These are phyloP conservation scores for Thecaphora frezii DNA, from an alignment of 1,284 basidiomycete species.

Conservation along the genomic window DNA sequence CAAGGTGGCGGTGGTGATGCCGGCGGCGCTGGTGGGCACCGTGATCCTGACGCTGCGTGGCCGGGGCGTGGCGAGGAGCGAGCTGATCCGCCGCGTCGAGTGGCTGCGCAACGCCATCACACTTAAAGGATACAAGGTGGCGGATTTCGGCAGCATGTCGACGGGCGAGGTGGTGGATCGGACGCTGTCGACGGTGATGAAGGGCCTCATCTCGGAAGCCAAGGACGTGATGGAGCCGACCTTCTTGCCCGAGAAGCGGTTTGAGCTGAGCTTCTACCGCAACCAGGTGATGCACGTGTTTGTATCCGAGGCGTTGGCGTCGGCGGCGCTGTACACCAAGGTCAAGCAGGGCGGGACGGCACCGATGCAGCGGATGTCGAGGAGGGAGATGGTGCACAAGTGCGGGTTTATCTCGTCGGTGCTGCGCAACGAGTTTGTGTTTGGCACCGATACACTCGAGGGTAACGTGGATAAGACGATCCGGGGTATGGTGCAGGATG, in stretches of 20 bases:
- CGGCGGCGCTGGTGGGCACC: slow-evolving; percentile 58
- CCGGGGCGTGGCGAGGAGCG: slow-evolving; percentile 57
- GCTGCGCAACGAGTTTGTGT: slow-evolving; percentile 60
- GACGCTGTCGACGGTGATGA: slow-evolving; percentile 53
- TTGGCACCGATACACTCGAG: slow-evolving; percentile 54
- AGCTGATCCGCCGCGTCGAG: slow-evolving; percentile 56
- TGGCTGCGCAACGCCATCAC: slow-evolving; percentile 54
- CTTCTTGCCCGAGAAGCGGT: slow-evolving; percentile 54
- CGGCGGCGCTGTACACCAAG: slow-evolving; percentile 54
- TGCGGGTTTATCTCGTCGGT: slow-evolving; percentile 56
- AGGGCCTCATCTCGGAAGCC: slow-evolving; percentile 54
- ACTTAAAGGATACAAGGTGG: slow-evolving; percentile 58
- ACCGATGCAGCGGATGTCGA: slow-evolving; percentile 54
- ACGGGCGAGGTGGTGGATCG: slow-evolving; percentile 56
- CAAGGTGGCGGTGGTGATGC: slow-evolving; percentile 59
- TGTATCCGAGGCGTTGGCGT: slow-evolving; percentile 46
- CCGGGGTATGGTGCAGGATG: slow-evolving; percentile 28
- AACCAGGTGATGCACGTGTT: slow-evolving; percentile 59
- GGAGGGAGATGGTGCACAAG: slow-evolving; percentile 40
- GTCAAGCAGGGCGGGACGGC: slow-evolving; percentile 59
- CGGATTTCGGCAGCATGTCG: slow-evolving; percentile 54
- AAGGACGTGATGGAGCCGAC: slow-evolving; percentile 59
- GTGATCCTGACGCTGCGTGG: slow-evolving; percentile 59
- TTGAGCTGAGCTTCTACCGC: slow-evolving; percentile 60
- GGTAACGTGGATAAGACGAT: slow-evolving; percentile 53